Percentiles rank a stretch among this genome's conserved stretches.
phyloP scores from a whole-genome alignment of 106 monocot genomes.

The Triglochin maritima region DNA sequence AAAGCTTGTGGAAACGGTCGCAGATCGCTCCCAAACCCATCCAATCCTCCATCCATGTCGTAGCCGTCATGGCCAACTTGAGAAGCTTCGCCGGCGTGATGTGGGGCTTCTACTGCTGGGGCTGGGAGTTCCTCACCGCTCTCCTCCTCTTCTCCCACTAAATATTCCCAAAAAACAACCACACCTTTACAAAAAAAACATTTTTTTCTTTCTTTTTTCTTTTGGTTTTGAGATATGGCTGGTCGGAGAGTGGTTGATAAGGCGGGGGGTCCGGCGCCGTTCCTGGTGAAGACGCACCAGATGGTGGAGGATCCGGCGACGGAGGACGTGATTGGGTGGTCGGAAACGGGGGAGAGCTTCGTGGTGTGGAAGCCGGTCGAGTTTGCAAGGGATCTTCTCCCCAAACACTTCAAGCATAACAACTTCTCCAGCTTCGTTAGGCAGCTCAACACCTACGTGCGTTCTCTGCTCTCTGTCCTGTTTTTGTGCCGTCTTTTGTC shows the following conservation, averaged over 20 bases:
- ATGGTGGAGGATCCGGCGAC: constrained; percentile 66
- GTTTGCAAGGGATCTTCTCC: constrained; percentile 69
- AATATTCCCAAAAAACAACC: background rate
- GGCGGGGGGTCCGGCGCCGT: constrained; percentile 48
- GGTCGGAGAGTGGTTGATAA: background rate
- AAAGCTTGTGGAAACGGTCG: too few relatives aligned
- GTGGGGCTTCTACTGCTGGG: constrained; percentile 71
- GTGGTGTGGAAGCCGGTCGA: constrained; percentile 77
- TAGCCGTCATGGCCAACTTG: background rate
- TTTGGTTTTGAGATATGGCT: background rate
- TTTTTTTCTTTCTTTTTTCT: background rate
- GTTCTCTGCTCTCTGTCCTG: constrained; percentile 3
- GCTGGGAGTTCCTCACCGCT: constrained; percentile 69
- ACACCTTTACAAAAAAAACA: background rate
- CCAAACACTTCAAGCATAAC: constrained; percentile 80
- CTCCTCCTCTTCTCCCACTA: constrained; percentile 55
- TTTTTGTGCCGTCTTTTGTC: background rate
- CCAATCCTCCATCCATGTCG: too few relatives aligned
- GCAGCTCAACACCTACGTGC: constrained; percentile 89
- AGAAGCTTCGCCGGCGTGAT: constrained; percentile 5
- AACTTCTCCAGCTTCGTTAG: constrained; percentile 85
- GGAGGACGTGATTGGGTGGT: constrained; percentile 79
- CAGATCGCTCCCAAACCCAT: too few relatives aligned
- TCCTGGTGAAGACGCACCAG: constrained; percentile 63
- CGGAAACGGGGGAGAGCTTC: constrained; percentile 39